Evolutionary conservation across 2,329 filamentous ascomycete species (phyloP), one percentile per base, ranked within the genome.

Genomic region (Cytospora piceicola): DNA sequence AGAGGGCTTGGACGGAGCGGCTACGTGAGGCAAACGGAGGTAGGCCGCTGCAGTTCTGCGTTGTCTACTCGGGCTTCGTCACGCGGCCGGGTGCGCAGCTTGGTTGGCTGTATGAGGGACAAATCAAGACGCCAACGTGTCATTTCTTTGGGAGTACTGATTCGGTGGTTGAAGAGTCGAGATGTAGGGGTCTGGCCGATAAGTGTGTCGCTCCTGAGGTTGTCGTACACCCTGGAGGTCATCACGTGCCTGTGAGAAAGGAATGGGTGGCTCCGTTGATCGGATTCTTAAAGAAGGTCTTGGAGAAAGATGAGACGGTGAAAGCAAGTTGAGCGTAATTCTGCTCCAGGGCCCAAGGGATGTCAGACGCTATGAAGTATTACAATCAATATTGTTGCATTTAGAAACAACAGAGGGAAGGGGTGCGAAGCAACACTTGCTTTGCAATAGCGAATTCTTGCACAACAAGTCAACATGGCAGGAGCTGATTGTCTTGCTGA

Each of bases 181-280:
- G 85, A 73, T 66, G 64, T 17, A 62, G 55, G 34, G 86, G 82
- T 76, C 75, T 86, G 69, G 75, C 79, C 59, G 73, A 90, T 63
- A 80, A 86, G 9, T 80, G 86, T 36, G 59, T 63, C 14, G 29
- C 46, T 32, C 81, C 82, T 0, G 58, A 81, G 73, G 81, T 86
- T 69, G 73, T 87, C 71, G 85, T 90, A 71, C 93, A 96, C 77
- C 94, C 94, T 1, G 94, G 94, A 9, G 94, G 94, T 0, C 94
- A 98, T 8, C 39, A 42, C 39, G 39, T 42, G 39, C 39, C 39
- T 42, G 39, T 42, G 39, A 42, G 39, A 42, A 42, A 42, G 39
- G 39, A 42, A 6, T 42, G 39, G 39, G 39, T 42, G 11, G 39
- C 39, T 20, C 39, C 39, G 30, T 77, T 96, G 69, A 88, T 90